Conservation (phyloP, 2,329 filamentous ascomycete species). For the Penicillium verrucosum region DNA sequence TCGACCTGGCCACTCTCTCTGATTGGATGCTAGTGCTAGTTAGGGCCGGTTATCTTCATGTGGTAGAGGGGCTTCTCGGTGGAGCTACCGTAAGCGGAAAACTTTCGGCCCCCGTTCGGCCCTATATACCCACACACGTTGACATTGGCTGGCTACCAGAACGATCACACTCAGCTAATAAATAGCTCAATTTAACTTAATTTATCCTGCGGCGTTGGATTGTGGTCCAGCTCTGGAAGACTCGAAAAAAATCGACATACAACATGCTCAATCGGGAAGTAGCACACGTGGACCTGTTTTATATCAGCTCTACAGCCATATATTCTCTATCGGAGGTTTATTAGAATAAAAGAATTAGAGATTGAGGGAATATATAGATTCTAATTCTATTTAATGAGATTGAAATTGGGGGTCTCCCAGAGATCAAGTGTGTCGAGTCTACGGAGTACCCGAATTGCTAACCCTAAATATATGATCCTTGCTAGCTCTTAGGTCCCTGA, state of each 20-base stretch:
- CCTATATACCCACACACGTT: neutral
- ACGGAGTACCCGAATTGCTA: neutral
- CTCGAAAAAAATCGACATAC: neutral
- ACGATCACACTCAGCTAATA: neutral
- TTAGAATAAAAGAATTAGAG: neutral
- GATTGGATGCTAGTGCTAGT: neutral
- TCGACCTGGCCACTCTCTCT: neutral
- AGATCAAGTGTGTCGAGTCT: neutral
- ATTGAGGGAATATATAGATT: neutral
- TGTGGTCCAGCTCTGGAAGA: neutral
- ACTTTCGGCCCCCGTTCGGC: neutral
- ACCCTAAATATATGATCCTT: neutral
- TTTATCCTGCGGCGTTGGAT: neutral
- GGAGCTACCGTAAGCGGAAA: neutral
- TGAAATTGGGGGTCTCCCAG: neutral
- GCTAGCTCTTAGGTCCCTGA: neutral
- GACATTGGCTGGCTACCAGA: neutral
- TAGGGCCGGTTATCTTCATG: neutral
- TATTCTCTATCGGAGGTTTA: neutral
- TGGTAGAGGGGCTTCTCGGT: neutral
- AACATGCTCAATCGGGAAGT: neutral
- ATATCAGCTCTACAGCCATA: neutral
- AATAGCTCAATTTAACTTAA: neutral
- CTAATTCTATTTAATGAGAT: neutral
- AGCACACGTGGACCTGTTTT: neutral